phyloP scores from a whole-genome alignment of 495 filamentous ascomycete species.

The Symbiotaphrina buchneri region DNA sequence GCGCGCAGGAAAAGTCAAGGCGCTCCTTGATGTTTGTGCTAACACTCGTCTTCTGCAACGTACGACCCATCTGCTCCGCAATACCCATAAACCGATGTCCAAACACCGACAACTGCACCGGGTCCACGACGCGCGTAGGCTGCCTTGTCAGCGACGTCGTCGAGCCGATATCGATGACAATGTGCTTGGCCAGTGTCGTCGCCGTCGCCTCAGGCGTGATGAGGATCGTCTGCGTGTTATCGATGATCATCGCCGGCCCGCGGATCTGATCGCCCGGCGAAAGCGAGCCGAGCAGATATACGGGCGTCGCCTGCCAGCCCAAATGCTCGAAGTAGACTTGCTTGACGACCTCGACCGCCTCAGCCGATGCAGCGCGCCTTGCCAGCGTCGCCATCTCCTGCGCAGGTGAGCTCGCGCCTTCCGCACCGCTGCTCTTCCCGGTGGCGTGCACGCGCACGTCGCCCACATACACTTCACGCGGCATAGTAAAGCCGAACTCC shows the following conservation, averaged over 20 bases:
- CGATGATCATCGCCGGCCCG: slow-evolving; percentile 6
- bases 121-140: slow-evolving; percentile 2
- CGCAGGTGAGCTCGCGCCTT: slow-evolving; percentile 60
- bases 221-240: slow-evolving; percentile 6
- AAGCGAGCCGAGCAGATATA: slow-evolving; percentile 4
- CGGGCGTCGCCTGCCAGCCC: slow-evolving; percentile 3
- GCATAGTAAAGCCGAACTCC: slow-evolving; percentile 27
- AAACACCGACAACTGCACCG: slow-evolving; percentile 6
- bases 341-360: background rate
- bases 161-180: slow-evolving; percentile 4
- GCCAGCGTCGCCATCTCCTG: slow-evolving; percentile 42
- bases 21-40: slow-evolving; percentile 21
- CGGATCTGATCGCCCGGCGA: slow-evolving; percentile 1
- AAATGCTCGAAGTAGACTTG: slow-evolving; percentile 4
- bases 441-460: slow-evolving; percentile 27
- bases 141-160: background rate
- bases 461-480: slow-evolving; percentile 24
- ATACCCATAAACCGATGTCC: slow-evolving; percentile 17
- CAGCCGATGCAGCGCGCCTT: slow-evolving; percentile 1
- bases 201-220: slow-evolving; percentile 3
- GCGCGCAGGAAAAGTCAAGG: slow-evolving; percentile 20
- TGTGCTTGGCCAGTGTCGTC: slow-evolving; percentile 4
- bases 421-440: slow-evolving; percentile 34
- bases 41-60: slow-evolving; percentile 18
- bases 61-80: slow-evolving; percentile 22